These are phyloP conservation scores for Tolypocladium nubicola DNA, from an alignment of 2,329 filamentous ascomycete species.

Conservation along the genomic window DNA sequence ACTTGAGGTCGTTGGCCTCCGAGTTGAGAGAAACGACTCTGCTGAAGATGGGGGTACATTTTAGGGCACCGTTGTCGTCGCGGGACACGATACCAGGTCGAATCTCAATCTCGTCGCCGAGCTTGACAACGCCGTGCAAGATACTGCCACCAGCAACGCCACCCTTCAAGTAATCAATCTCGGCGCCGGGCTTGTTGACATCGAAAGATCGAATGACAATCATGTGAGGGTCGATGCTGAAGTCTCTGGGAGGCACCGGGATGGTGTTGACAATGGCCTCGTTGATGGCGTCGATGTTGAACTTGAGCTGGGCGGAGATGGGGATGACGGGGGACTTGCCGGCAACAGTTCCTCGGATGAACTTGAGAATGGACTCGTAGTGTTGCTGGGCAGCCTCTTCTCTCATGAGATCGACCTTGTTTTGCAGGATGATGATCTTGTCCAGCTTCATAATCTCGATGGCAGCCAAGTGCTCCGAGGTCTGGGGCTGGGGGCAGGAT, in stretches of 20 bases:
- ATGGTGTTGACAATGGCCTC: slow-evolving; percentile 94
- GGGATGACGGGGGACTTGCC: slow-evolving; percentile 93
- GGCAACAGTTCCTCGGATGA: slow-evolving; percentile 94
- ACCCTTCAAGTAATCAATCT: slow-evolving; percentile 96
- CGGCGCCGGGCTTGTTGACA: slow-evolving; percentile 98
- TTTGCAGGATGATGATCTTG: slow-evolving; percentile 98
- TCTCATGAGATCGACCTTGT: slow-evolving; percentile 98
- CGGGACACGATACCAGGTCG: slow-evolving; percentile 96
- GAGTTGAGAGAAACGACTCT: slow-evolving; percentile 92
- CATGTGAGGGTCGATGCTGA: slow-evolving; percentile 89
- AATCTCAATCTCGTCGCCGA: slow-evolving; percentile 97
- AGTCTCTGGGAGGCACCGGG: slow-evolving; percentile 83
- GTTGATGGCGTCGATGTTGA: slow-evolving; percentile 98
- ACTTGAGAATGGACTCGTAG: slow-evolving; percentile 95
- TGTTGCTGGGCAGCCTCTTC: slow-evolving; percentile 90
- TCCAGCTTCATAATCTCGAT: slow-evolving; percentile 99
- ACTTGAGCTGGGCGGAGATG: slow-evolving; percentile 95
- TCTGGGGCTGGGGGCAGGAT: slow-evolving; percentile 95
- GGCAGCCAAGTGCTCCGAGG: slow-evolving; percentile 94
- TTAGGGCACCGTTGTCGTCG: slow-evolving; percentile 84
- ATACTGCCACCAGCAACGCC: slow-evolving; percentile 97
- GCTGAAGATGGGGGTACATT: slow-evolving; percentile 96
- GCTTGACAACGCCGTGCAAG: slow-evolving; percentile 89
- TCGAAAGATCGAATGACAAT: slow-evolving; percentile 99
- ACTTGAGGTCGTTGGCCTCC: slow-evolving; percentile 96